A percentile compares a stretch with the other conserved stretches of the same genome.
phyloP scores from a whole-genome alignment of 2,329 filamentous ascomycete genomes.

The Venturiaceae sp. region DNA sequence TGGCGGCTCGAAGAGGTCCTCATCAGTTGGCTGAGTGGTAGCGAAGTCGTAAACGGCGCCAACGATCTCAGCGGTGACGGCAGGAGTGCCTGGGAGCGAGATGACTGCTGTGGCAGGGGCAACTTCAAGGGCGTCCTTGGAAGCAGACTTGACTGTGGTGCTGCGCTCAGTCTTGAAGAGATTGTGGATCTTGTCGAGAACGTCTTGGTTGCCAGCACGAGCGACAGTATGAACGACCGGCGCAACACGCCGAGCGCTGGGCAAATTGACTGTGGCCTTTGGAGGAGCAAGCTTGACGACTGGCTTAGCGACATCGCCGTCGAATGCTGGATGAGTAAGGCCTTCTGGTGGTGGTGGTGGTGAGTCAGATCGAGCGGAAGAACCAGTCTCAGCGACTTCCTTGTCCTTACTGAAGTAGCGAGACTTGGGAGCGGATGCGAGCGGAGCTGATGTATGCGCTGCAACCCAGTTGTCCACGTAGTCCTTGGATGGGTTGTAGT shows the following conservation, averaged over 20 bases:
- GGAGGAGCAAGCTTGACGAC: background rate
- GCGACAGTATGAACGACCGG: background rate
- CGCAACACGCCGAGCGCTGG: background rate
- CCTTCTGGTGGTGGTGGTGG: background rate
- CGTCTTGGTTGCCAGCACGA: background rate
- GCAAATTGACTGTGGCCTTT: background rate
- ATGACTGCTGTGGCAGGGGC: background rate
- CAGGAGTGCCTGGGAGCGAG: background rate
- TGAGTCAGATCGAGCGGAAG: too few relatives aligned
- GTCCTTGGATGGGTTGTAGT: too few relatives aligned
- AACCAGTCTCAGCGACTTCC: background rate
- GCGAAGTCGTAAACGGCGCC: background rate
- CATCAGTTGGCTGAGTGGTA: background rate
- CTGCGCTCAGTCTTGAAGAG: background rate
- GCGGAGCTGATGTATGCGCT: background rate
- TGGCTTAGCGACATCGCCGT: background rate
- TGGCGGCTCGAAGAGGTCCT: slow-evolving; percentile 1
- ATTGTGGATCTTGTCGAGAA: background rate
- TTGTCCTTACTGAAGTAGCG: background rate
- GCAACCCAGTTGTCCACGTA: too few relatives aligned
- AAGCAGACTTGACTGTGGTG: background rate
- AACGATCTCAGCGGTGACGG: background rate
- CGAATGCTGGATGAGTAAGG: background rate
- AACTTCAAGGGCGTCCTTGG: background rate
- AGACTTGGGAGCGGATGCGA: background rate